phyloP scores from a whole-genome alignment of 169 alveolate genomes.

The Blepharisma undulans region DNA sequence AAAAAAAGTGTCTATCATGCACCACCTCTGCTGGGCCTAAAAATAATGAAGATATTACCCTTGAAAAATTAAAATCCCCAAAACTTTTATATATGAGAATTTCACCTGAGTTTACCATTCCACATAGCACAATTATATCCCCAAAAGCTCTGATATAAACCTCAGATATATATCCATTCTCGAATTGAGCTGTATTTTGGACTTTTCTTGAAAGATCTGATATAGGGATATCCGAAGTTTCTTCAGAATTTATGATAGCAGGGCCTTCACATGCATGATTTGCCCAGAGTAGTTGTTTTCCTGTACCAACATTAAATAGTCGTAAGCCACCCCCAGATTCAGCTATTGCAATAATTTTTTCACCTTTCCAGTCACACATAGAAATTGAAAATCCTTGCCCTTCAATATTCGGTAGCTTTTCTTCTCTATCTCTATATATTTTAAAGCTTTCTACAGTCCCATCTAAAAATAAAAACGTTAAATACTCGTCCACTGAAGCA shows the following conservation, averaged over 20 bases:
- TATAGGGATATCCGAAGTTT: conserved; percentile 12
- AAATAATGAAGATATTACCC: background rate
- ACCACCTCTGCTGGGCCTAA: conserved; percentile 10
- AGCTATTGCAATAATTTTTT: background rate
- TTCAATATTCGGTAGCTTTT: background rate
- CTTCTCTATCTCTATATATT: background rate
- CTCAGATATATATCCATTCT: background rate
- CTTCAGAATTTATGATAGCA: conserved; percentile 16
- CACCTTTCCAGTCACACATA: background rate
- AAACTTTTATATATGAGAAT: conserved; percentile 13
- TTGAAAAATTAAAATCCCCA: background rate
- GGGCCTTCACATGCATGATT: conserved; percentile 28
- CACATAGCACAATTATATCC: background rate
- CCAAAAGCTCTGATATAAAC: background rate
- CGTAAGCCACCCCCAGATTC: background rate
- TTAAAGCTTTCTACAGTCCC: background rate
- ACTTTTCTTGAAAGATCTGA: conserved; percentile 28
- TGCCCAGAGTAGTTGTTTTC: background rate
- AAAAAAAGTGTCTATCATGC: background rate
- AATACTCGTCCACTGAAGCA: background rate
- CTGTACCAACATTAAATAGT: background rate
- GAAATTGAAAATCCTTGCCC: background rate
- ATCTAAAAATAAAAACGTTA: background rate
- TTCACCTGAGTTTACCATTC: background rate
- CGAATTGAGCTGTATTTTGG: background rate